These are phyloP conservation scores for Penicillium sp. DNA, from an alignment of 2,329 filamentous ascomycete genomes.

Conservation along the genomic window DNA sequence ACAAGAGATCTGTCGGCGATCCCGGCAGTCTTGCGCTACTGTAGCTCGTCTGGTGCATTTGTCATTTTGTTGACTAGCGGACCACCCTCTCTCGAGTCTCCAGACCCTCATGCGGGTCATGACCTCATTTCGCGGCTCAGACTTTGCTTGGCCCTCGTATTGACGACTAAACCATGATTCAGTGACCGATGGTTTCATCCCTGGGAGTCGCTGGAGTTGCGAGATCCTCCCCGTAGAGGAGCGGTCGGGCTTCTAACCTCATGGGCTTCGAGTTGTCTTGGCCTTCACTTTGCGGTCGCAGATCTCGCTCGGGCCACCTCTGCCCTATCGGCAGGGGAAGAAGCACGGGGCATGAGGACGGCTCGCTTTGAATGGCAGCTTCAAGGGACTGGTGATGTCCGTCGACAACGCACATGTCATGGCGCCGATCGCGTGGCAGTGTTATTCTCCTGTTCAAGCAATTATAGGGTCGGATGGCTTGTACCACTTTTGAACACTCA, in stretches of 20 bases:
- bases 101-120: conserved; percentile 1
- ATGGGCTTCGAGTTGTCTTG: background rate
- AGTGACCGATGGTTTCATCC: conserved; percentile 2
- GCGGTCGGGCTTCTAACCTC: background rate
- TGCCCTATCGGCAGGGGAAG: conserved; percentile 10
- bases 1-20: conserved; percentile 21
- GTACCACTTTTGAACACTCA: too few species aligned
- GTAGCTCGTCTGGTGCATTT: background rate
- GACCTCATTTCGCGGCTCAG: conserved; percentile 6
- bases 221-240: background rate
- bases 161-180: background rate
- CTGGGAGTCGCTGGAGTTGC: background rate
- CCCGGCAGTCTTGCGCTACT: conserved; percentile 15
- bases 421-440: conserved; percentile 2
- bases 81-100: background rate
- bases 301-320: conserved; percentile 2
- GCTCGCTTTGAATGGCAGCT: background rate
- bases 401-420: background rate
- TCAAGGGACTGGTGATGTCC: background rate
- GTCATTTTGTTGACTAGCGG: background rate
- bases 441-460: background rate
- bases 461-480: too few species aligned
- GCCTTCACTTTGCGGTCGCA: background rate
- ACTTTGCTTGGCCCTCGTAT: background rate
- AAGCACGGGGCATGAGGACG: conserved; percentile 1